Percentiles rank a stretch among this genome's conserved stretches.
Evolutionary conservation across 371 early-diverging fungal genomes (phyloP).

Genomic region (Nematocida ausubeli): DNA sequence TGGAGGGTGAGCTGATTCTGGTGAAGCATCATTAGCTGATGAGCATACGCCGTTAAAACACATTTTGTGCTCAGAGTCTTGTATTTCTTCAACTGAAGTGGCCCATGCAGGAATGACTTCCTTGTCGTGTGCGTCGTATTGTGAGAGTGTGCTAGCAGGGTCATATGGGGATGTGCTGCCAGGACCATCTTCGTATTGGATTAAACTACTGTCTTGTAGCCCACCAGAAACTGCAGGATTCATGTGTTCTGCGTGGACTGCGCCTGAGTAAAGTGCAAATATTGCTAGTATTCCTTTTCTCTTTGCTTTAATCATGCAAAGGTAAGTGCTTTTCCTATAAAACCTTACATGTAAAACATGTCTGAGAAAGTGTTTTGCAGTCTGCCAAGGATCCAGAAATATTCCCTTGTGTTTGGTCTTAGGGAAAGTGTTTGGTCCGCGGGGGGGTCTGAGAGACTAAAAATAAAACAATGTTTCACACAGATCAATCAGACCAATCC

Average conservation of each 20-base stretch:
- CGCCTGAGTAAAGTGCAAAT: background rate
- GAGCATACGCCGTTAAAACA: background rate
- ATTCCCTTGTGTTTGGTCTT: background rate
- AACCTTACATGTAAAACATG: conserved; percentile 38
- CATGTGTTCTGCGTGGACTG: background rate
- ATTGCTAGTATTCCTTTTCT: conserved; percentile 13
- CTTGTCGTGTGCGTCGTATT: background rate
- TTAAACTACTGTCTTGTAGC: background rate
- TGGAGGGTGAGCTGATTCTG: background rate
- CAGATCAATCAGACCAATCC: no score
- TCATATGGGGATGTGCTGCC: background rate
- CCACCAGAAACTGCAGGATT: background rate
- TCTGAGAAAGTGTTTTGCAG: conserved; percentile 14
- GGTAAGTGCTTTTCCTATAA: background rate
- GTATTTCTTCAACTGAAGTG: background rate
- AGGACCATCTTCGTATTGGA: background rate
- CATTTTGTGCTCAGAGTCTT: background rate
- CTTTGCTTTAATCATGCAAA: conserved; percentile 17
- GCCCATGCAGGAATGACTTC: background rate
- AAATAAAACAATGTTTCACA: background rate
- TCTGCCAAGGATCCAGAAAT: conserved; percentile 4
- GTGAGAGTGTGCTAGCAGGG: no score
- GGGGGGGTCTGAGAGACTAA: background rate
- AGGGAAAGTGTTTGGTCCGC: background rate
- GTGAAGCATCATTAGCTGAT: background rate